These are phyloP conservation scores for Fusarium nurragi DNA, from an alignment of 2,329 filamentous ascomycete genomes.

Conservation along the genomic window DNA sequence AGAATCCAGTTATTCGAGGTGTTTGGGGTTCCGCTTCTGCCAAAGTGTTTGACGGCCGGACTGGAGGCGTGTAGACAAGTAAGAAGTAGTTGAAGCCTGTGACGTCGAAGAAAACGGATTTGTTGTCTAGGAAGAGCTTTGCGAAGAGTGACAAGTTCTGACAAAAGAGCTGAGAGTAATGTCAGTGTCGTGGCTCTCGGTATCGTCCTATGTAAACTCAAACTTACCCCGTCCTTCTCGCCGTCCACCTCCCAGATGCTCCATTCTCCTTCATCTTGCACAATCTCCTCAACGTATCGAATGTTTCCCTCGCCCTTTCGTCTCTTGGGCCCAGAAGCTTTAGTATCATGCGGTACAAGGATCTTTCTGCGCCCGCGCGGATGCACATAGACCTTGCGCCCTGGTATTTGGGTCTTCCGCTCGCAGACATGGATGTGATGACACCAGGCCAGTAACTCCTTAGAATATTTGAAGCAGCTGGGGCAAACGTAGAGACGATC, in stretches of 20 bases:
- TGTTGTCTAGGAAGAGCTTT: slow-evolving; percentile 97
- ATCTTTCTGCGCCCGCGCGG: slow-evolving; percentile 58
- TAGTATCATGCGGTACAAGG: slow-evolving; percentile 48
- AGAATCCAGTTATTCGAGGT: slow-evolving; percentile 83
- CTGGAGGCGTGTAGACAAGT: slow-evolving; percentile 74
- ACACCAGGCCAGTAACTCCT: slow-evolving; percentile 67
- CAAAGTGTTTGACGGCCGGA: slow-evolving; percentile 23
- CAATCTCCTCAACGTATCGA: slow-evolving; percentile 55
- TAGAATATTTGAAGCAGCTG: slow-evolving; percentile 92
- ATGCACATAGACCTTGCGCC: slow-evolving; percentile 77
- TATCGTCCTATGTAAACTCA: slow-evolving; percentile 45
- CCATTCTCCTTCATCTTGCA: slow-evolving; percentile 75
- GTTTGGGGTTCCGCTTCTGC: slow-evolving; percentile 46
- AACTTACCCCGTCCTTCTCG: slow-evolving; percentile 76
- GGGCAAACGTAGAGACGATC: slow-evolving; percentile 86
- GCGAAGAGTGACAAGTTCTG: slow-evolving; percentile 96
- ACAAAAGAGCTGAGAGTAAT: slow-evolving; percentile 73
- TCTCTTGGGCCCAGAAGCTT: slow-evolving; percentile 50
- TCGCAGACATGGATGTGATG: slow-evolving; percentile 68
- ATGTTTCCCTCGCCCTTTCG: slow-evolving; percentile 50
- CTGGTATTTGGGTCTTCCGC: slow-evolving; percentile 63
- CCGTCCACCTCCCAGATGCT: slow-evolving; percentile 94
- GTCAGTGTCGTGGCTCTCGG: slow-evolving; percentile 8
- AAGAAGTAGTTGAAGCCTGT: slow-evolving; percentile 94
- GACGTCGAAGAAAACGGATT: slow-evolving; percentile 98